Conservation (phyloP, 495 filamentous ascomycete species). For the Hyphodiscus hymeniophilus region DNA sequence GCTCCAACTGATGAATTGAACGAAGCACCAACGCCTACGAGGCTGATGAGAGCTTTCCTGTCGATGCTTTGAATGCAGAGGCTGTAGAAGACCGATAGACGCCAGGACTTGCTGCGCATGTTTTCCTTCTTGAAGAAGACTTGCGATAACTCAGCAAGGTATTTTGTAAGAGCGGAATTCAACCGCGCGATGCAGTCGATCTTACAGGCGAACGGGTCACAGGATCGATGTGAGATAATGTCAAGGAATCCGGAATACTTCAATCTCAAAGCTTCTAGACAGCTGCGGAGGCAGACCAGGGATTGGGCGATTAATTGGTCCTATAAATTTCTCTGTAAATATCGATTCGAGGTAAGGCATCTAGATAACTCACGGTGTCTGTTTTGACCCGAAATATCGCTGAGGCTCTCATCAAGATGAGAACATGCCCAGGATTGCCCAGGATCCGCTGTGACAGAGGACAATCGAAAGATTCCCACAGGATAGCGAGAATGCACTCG, state of each 20-base stretch:
- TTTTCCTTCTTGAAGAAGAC: conserved; percentile 34
- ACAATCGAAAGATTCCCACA: conserved; percentile 21
- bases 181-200: conserved; percentile 27
- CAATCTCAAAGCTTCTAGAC: conserved; percentile 24
- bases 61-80: conserved; percentile 30
- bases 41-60: conserved; percentile 24
- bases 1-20: not conserved
- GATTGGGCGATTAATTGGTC: conserved; percentile 27
- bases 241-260: conserved; percentile 19
- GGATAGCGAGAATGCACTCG: conserved; percentile 19
- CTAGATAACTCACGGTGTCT: conserved; percentile 22
- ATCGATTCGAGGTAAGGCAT: not conserved
- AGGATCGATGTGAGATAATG: conserved; percentile 17
- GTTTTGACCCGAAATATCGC: conserved; percentile 26
- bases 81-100: conserved; percentile 30
- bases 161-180: conserved; percentile 13
- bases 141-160: conserved; percentile 26
- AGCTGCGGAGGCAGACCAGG: conserved; percentile 25
- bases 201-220: conserved; percentile 21
- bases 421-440: conserved; percentile 30
- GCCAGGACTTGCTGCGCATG: conserved; percentile 27
- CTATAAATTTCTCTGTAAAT: conserved; percentile 13
- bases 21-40: conserved; percentile 5
- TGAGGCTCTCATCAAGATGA: conserved; percentile 26
- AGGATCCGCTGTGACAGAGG: conserved; percentile 25